Base-by-base conservation (phyloP, 257 asterid genomes). In the Solanum ossicruentum region DNA sequence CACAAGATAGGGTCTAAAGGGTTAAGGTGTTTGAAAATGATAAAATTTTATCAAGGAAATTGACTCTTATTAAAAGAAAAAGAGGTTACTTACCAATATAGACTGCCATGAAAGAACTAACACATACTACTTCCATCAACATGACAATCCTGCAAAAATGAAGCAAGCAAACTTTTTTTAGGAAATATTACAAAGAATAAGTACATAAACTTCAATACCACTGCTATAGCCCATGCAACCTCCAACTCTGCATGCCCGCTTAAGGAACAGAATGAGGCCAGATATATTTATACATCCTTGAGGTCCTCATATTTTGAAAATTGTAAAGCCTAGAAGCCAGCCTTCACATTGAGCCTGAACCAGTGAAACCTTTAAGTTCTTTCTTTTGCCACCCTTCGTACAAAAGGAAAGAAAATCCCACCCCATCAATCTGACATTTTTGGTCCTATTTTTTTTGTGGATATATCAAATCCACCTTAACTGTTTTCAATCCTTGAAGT, bases 41-140 rank as follows among this genome's bases (percentile, higher is more conserved):
- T 9, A 3, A 16, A 52, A 49, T 8, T 78, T 52, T 78, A 78
- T 49, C 10, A 54, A 77, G 41, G 63, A 77, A 51, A 51, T 51
- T 16, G 18, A 28, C 49, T 52, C 43, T 77, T 77, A 47, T 52
- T 77, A 26, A 51, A 77, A 17, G 47, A 8, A 52, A 77, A 51
- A 63, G 47, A 26, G 61, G 17, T 83, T 86, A 91, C 97, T 92
- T 89, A 97, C 99, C 97, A 66, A 97, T 89, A 82, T 97, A 97
- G 69, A 90, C 82, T 86, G 97, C 92, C 91, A 94, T 92, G 85
- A 97, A 94, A 88, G 93, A 97, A 6, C 94, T 95, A 69, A 95
- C 97, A 92, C 95, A 97, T 82, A 92, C 73, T 87, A 95, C 98
- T 90, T 97, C 98, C 77, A 88, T 88, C 89, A 97, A 86, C 97